phyloP scores from a whole-genome alignment of 1,284 basidiomycete species.

The Heterobasidion irregulare region DNA sequence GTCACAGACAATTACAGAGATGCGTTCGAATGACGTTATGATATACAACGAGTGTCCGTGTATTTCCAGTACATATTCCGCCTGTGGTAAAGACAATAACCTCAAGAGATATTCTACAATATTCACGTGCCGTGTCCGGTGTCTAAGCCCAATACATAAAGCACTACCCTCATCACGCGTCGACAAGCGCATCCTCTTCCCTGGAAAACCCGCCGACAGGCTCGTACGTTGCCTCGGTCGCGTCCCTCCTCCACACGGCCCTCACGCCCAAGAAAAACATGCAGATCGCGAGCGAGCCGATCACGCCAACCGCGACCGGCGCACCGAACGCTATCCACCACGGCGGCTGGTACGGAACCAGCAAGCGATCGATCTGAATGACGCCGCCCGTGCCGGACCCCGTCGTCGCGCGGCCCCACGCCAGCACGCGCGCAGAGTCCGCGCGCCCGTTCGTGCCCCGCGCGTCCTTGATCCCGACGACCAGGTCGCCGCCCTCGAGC shows the following conservation, averaged over 20 bases:
- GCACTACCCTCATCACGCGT: not conserved
- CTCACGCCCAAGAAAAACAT: conserved; percentile 67
- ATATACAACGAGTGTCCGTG: too few species aligned
- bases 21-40: too few species aligned
- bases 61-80: too few species aligned
- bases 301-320: conserved; percentile 46
- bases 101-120: not conserved
- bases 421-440: conserved; percentile 73
- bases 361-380: conserved; percentile 77
- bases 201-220: conserved; percentile 71
- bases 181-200: conserved; percentile 28
- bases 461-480: conserved; percentile 89
- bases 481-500: conserved; percentile 43
- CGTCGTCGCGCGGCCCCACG: conserved; percentile 78
- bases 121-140: not conserved
- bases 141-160: not conserved
- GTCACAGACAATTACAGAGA: too few species aligned
- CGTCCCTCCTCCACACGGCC: conserved; percentile 59
- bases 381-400: conserved; percentile 70
- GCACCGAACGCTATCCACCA: conserved; percentile 71
- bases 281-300: conserved; percentile 52
- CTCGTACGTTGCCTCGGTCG: conserved; percentile 78
- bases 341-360: conserved; percentile 80
- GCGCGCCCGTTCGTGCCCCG: conserved; percentile 62
- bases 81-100: not conserved